Evolutionary conservation across 2,329 filamentous ascomycete species (phyloP).

Genomic region (Lasiodiplodia hormozganensis): DNA sequence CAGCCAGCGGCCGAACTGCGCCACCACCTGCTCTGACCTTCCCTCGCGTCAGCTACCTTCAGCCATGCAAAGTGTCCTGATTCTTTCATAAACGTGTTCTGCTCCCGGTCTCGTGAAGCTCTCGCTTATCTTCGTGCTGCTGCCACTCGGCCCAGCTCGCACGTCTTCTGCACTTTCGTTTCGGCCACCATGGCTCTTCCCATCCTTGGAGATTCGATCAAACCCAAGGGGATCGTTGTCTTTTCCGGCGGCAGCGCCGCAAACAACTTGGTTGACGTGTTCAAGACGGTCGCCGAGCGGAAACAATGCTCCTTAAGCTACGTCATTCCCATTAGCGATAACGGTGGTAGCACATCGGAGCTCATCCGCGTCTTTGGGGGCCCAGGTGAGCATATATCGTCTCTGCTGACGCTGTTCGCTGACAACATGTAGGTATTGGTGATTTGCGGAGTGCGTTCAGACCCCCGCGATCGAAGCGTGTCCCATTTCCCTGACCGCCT

Average conservation of each 20-base stretch:
- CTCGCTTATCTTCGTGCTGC: conserved; percentile 6
- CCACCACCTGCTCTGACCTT: neutral
- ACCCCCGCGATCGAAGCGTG: neutral
- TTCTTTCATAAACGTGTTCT: neutral
- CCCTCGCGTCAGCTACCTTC: neutral
- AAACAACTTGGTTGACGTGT: conserved; percentile 92
- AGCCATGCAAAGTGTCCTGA: conserved; percentile 9
- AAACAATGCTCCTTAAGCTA: conserved; percentile 76
- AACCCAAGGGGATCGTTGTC: conserved; percentile 71
- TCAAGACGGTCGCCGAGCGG: conserved; percentile 66
- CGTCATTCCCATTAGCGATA: conserved; percentile 94
- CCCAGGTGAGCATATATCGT: conserved; percentile 66
- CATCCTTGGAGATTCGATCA: conserved; percentile 32
- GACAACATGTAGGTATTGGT: conserved; percentile 62
- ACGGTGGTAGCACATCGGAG: conserved; percentile 92
- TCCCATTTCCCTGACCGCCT: conserved; percentile 20
- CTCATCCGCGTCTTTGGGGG: conserved; percentile 94
- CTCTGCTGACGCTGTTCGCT: conserved; percentile 9
- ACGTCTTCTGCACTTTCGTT: neutral
- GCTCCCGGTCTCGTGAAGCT: neutral
- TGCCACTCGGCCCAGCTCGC: neutral
- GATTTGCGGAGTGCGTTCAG: conserved; percentile 73
- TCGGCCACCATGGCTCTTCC: conserved; percentile 29
- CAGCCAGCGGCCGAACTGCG: conserved; percentile 3
- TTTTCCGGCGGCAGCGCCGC: conserved; percentile 95